Evolutionary conservation across 2,329 filamentous ascomycete species (phyloP).

Genomic region (Neopestalotiopsis rosae): DNA sequence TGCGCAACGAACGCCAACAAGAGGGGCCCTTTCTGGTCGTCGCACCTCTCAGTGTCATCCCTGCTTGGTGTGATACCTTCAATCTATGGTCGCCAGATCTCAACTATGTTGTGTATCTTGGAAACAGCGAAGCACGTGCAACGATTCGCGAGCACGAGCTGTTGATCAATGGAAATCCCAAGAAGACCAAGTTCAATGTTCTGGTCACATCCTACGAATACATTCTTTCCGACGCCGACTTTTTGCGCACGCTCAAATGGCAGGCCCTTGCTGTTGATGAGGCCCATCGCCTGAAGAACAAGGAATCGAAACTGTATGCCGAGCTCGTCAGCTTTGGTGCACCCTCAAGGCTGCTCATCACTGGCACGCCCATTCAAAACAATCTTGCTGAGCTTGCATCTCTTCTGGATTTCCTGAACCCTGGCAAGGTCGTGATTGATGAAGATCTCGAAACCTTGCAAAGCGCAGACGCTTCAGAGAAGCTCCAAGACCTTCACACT

Average conservation of each 20-base stretch:
- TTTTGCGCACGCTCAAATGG: conserved; percentile 92
- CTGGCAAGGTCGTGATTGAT: conserved; percentile 90
- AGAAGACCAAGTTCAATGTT: conserved; percentile 96
- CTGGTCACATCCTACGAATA: conserved; percentile 98
- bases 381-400: conserved; percentile 92
- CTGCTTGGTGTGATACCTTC: conserved; percentile 97
- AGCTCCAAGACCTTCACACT: conserved; percentile 83
- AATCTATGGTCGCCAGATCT: conserved; percentile 94
- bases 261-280: conserved; percentile 96
- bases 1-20: conserved; percentile 86
- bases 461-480: conserved; percentile 81
- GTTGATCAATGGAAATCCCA: conserved; percentile 82
- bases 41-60: conserved; percentile 96
- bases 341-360: conserved; percentile 90
- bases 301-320: conserved; percentile 89
- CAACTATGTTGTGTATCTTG: conserved; percentile 97
- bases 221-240: conserved; percentile 83
- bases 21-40: conserved; percentile 96
- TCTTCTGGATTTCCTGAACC: conserved; percentile 94
- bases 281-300: conserved; percentile 95
- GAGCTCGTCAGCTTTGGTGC: conserved; percentile 86
- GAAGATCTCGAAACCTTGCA: conserved; percentile 84
- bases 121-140: conserved; percentile 82
- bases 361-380: conserved; percentile 96
- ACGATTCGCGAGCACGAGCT: conserved; percentile 93